Evolutionary conservation across 129 eudicot species (phyloP), one percentile per base, ranked within the genome.

Genomic region (Scalesia atractyloides): DNA sequence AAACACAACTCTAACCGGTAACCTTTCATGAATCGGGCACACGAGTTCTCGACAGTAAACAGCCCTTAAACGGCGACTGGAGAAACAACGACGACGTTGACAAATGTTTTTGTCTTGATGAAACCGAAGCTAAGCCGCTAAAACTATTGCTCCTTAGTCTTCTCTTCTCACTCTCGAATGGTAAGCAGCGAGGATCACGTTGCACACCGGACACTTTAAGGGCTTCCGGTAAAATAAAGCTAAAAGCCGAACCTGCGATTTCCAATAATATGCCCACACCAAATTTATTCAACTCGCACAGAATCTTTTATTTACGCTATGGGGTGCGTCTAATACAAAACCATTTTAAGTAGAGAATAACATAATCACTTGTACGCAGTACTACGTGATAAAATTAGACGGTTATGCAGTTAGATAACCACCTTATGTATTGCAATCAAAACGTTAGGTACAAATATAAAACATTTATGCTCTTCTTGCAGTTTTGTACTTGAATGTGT

Each of bases 41-140:
- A 69, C 36, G 70, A 68, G 56, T 69, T 71, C 84, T 81, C 26
- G 77, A 39, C 69, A 84, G 86, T 73, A 82, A 86, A 79, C 94
- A 87, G 37, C 94, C 86, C 69, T 87, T 90, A 5, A 85, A 80
- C 9, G 97, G 97, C 0, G 97, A 90, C 39, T 84, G 91, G 9
- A 90, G 52, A 68, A 90, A 76, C 79, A 90, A 64, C 2, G 95
- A 87, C 54, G 96, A 89, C 26, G 87, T 81, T 0, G 89, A 88
- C 59, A 91, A 64, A 73, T 82, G 95, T 74, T 74, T 87, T 64
- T 90, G 95, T 64, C 95, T 85, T 26, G 77, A 81, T 26, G 91
- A 87, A 75, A 87, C 89, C 6, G 95, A 90, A 3, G 97, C 86
- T 12, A 90, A 76, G 74, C 97, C 77, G 64, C 81, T 79, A 72